phyloP scores from a whole-genome alignment of 768 basidiomycete species.

The Boletus edulis region DNA sequence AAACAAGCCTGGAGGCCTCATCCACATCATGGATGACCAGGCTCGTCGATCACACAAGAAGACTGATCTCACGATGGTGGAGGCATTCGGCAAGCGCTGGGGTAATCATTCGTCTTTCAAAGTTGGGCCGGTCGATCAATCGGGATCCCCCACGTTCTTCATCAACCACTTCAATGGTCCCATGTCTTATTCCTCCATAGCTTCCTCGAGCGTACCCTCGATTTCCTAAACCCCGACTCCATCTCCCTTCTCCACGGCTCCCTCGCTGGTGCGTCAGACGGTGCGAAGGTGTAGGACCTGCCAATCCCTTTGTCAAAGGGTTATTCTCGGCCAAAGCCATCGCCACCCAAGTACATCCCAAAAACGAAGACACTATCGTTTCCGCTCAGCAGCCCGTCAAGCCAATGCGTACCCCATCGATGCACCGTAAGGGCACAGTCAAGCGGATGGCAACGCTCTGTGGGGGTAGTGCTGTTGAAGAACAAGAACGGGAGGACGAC shows the following conservation, averaged over 20 bases:
- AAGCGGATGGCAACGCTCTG: slow-evolving; percentile 48
- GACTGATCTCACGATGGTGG: slow-evolving; percentile 92
- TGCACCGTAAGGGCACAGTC: slow-evolving; percentile 72
- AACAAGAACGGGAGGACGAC: slow-evolving; percentile 52
- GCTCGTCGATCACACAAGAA: slow-evolving; percentile 83
- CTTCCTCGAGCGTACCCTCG: slow-evolving; percentile 87
- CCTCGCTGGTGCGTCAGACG: slow-evolving; percentile 33
- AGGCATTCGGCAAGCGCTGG: slow-evolving; percentile 93
- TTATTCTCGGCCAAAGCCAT: slow-evolving; percentile 88
- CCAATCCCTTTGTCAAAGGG: slow-evolving; percentile 89
- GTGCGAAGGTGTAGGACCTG: slow-evolving; percentile 73
- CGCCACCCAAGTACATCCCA: slow-evolving; percentile 87
- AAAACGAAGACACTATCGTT: slow-evolving; percentile 92
- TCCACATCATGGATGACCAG: slow-evolving; percentile 98
- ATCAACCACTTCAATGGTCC: slow-evolving; percentile 90
- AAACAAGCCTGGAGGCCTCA: slow-evolving; percentile 64
- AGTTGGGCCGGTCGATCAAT: slow-evolving; percentile 67
- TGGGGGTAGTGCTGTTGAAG: slow-evolving; percentile 22
- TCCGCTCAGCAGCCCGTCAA: slow-evolving; percentile 91
- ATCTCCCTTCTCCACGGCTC: slow-evolving; percentile 82
- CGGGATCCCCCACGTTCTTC: slow-evolving; percentile 83
- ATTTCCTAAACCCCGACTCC: slow-evolving; percentile 90
- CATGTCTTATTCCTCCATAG: slow-evolving; percentile 86
- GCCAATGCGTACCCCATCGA: slow-evolving; percentile 92
- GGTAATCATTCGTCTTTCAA: slow-evolving; percentile 93